Conservation (phyloP, 139 green algal genomes). For the Haematococcus sp. region DNA sequence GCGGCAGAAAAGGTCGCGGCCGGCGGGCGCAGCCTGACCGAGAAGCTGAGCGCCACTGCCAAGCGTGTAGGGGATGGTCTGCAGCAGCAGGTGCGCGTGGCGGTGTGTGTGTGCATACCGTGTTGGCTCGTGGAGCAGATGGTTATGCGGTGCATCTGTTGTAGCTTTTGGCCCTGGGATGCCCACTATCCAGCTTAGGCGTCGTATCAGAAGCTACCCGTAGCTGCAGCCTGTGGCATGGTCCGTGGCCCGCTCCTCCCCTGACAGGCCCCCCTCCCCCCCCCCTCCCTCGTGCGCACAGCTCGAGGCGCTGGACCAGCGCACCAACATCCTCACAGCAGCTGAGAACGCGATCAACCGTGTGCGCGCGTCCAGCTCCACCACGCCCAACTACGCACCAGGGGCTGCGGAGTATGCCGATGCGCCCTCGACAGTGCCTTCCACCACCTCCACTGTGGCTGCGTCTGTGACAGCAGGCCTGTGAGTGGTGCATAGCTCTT, state of each 20-base stretch:
- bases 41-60: not conserved
- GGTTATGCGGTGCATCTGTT: no score
- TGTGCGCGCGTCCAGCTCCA: not conserved
- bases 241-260: no score
- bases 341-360: slow-evolving; percentile 4
- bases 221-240: no score
- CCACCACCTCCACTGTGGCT: not conserved
- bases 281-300: not conserved
- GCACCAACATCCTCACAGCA: slow-evolving; percentile 1
- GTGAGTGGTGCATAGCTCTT: not conserved
- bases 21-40: not conserved
- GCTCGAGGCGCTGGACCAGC: slow-evolving; percentile 11
- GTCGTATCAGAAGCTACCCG: no score
- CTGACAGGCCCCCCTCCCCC: no score
- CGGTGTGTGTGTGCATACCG: not conserved
- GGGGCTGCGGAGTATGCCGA: no score
- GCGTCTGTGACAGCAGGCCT: not conserved
- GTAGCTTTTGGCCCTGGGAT: no score
- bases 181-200: no score
- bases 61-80: not conserved
- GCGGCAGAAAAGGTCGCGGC: not conserved
- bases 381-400: no score
- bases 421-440: not conserved
- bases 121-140: no score
- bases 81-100: not conserved